Conservation (phyloP, 371 early-diverging fungal species). For the Basidiobolus meristosporus region DNA sequence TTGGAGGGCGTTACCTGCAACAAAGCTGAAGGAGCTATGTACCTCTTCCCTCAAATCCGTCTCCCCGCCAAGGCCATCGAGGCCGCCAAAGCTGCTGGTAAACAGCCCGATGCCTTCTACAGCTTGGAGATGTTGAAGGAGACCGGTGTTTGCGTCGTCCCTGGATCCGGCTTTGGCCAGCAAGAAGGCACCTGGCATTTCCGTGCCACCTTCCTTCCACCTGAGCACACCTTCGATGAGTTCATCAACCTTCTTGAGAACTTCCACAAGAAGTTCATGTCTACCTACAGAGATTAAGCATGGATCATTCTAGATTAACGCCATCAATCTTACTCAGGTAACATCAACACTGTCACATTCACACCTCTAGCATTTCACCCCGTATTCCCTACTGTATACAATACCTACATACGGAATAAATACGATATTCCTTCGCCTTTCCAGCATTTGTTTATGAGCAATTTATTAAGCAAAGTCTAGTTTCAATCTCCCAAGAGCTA, state of each 20-base stretch:
- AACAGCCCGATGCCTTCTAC: constrained; percentile 74
- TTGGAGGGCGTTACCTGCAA: constrained; percentile 79
- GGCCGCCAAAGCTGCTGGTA: constrained; percentile 39
- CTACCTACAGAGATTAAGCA: constrained; percentile 27
- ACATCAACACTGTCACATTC: too few species aligned
- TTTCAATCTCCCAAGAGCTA: too few species aligned
- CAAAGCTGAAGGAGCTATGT: too few species aligned
- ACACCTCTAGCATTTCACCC: too few species aligned
- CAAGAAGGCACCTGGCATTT: constrained; percentile 82
- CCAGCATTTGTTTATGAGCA: too few species aligned
- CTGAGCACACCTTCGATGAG: constrained; percentile 72
- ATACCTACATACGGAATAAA: too few species aligned
- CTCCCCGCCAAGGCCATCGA: constrained; percentile 57
- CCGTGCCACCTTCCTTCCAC: constrained; percentile 89
- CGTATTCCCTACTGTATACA: too few species aligned
- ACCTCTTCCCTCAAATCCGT: too few species aligned
- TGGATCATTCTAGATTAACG: too few species aligned
- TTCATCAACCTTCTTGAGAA: constrained; percentile 49
- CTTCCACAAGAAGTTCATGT: constrained; percentile 71
- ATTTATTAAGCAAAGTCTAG: too few species aligned
- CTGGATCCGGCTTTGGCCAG: constrained; percentile 95
- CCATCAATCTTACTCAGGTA: too few species aligned
- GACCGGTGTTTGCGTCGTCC: constrained; percentile 92
- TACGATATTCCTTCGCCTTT: too few species aligned
- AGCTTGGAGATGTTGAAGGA: constrained; percentile 74